phyloP scores from a whole-genome alignment of 2,329 filamentous ascomycete genomes.

The Lachnum nothofagi region DNA sequence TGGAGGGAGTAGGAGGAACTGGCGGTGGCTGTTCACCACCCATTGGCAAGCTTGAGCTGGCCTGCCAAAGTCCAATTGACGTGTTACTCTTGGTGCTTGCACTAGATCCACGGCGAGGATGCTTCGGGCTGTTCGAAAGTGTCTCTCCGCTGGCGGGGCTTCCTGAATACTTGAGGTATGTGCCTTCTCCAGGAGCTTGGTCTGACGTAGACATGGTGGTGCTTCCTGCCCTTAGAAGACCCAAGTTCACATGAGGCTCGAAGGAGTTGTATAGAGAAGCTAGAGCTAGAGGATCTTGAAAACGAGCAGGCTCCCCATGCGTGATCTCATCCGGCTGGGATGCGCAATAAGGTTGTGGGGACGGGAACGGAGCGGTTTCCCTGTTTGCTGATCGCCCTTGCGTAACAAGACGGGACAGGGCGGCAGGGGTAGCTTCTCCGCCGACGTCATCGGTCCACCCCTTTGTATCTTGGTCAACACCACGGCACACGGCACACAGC shows the following conservation, averaged over 20 bases:
- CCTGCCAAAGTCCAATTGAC: not conserved
- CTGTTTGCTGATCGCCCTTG: not conserved
- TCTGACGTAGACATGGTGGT: too few relatives aligned
- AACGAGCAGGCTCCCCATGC: too few relatives aligned
- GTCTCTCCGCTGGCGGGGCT: not conserved
- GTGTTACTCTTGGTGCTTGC: not conserved
- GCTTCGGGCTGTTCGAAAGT: not conserved
- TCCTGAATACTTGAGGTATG: too few relatives aligned
- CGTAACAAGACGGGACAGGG: too few relatives aligned
- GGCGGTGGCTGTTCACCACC: too few relatives aligned
- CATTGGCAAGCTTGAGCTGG: not conserved
- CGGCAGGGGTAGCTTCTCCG: not conserved
- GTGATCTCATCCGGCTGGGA: too few relatives aligned
- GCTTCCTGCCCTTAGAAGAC: too few relatives aligned
- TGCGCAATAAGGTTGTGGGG: not conserved
- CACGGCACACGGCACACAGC: not conserved
- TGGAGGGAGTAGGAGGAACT: not conserved
- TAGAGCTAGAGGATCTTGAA: too few relatives aligned
- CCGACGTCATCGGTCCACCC: not conserved
- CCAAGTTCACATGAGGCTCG: too few relatives aligned
- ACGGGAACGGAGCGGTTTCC: not conserved
- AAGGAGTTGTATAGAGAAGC: too few relatives aligned
- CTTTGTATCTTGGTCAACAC: not conserved
- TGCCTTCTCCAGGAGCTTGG: too few relatives aligned
- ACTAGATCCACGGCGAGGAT: not conserved